Conservation (phyloP, 805 yeast species). For the Hanseniaspora nectarophila region DNA sequence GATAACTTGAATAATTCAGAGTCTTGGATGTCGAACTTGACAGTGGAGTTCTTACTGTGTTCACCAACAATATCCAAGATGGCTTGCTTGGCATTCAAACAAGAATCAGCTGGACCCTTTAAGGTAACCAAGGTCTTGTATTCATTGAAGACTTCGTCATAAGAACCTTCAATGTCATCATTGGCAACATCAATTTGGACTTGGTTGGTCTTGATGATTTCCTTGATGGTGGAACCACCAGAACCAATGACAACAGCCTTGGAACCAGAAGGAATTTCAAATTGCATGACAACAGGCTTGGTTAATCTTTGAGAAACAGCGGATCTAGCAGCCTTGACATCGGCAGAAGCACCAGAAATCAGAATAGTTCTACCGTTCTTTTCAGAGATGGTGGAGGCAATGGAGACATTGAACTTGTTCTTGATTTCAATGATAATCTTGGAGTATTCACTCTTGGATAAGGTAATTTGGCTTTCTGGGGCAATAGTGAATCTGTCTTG, state of each 20-base stretch:
- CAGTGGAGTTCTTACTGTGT: slow-evolving; percentile 48
- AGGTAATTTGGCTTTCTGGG: slow-evolving; percentile 52
- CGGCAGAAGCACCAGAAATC: slow-evolving; percentile 59
- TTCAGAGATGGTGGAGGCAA: slow-evolving; percentile 67
- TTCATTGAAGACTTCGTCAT: slow-evolving; percentile 48
- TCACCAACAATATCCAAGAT: slow-evolving; percentile 65
- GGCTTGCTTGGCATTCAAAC: slow-evolving; percentile 55
- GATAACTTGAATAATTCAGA: slow-evolving; percentile 27
- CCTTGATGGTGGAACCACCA: slow-evolving; percentile 70
- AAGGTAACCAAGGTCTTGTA: slow-evolving; percentile 50
- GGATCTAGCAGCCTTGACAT: slow-evolving; percentile 59
- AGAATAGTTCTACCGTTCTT: slow-evolving; percentile 71
- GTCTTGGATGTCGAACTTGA: slow-evolving; percentile 34
- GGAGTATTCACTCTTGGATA: slow-evolving; percentile 53
- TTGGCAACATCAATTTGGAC: slow-evolving; percentile 52
- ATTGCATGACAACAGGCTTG: slow-evolving; percentile 50
- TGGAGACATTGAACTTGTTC: slow-evolving; percentile 47
- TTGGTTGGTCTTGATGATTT: slow-evolving; percentile 57
- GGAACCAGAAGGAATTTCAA: slow-evolving; percentile 63
- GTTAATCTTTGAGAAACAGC: slow-evolving; percentile 66
- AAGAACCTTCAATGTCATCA: slow-evolving; percentile 27
- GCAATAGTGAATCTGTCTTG: slow-evolving; percentile 73
- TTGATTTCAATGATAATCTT: slow-evolving; percentile 55
- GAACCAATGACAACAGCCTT: slow-evolving; percentile 77
- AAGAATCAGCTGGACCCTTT: slow-evolving; percentile 79